Evolutionary conservation across 176 grass and related monocot species (phyloP), one percentile per base, ranked within the genome.

Genomic region (Aegilops sharonensis): DNA sequence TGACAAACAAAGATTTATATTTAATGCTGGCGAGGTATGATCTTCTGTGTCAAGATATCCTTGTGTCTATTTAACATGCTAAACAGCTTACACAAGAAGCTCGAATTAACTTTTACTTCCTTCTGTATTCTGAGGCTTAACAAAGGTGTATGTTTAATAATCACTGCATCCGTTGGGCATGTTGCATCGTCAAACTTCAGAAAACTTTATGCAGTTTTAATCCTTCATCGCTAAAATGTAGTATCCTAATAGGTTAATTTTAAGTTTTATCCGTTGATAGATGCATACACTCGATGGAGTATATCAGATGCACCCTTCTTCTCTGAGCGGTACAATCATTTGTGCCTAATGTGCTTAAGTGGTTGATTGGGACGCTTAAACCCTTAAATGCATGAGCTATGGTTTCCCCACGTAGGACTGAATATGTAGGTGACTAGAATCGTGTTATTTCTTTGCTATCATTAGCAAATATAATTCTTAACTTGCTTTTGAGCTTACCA

Each of bases 21-120:
- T 95, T 83, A 98, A 98, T 77, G 95, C 95, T 64, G 95, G 93
- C 8, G 95, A 98, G 95, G 95, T 98, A 95, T 81, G 64, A 52
- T 84, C 21, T 64, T 23, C 23, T 47, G 8, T 3, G 2, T 43
- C 23, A 37, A 45, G 62, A 66, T 78, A 71, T 60, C 15, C 8
- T 21, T 70, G 11, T 75, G 21, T 82, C 79, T 87, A 9, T 85
- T 23, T 3, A 82, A 52, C 66, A 75, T 60, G 18, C 75, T 83
- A 65, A 65, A 87, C 36, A 18, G n/a, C 21, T 20, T 24, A 45
- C 34, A 43, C 9, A 52, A 21, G 30, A 43, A 20, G n/a, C 54
- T 83, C n/a, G 10, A 82, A 74, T 52, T 32, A 2, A 47, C 31
- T 63, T 72, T 83, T 32, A 23, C 54, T 67, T 57, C 36, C 8